These are phyloP conservation scores for Samsoniella hepiali DNA, from an alignment of 2,329 filamentous ascomycete species.

Conservation along the genomic window DNA sequence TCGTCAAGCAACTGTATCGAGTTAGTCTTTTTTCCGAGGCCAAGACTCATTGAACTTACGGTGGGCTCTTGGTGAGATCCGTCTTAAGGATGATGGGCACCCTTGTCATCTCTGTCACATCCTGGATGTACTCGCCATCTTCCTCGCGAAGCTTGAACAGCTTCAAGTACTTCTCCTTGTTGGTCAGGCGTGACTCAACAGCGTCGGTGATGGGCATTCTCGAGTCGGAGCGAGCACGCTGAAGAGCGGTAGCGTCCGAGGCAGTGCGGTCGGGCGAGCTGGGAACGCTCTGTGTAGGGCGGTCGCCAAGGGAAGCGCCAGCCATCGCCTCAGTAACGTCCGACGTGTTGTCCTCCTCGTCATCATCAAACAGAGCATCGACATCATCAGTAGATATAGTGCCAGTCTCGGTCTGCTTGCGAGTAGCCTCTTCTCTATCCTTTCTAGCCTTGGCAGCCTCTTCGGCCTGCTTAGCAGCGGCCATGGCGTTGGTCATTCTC, in stretches of 20 bases:
- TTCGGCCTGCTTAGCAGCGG: constrained; percentile 76
- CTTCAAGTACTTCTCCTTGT: constrained; percentile 95
- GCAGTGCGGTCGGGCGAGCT: constrained; percentile 81
- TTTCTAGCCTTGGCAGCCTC: constrained; percentile 76
- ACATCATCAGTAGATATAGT: constrained; percentile 91
- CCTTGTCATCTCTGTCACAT: constrained; percentile 95
- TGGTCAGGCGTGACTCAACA: constrained; percentile 74
- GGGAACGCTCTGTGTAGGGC: constrained; percentile 91
- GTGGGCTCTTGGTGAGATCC: constrained; percentile 96
- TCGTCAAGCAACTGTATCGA: constrained; percentile 68
- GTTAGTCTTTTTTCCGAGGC: constrained; percentile 15
- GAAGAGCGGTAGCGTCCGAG: constrained; percentile 64
- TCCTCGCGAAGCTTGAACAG: constrained; percentile 88
- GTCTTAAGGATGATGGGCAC: constrained; percentile 98
- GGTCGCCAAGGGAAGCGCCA: constrained; percentile 83
- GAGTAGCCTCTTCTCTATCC: constrained; percentile 85
- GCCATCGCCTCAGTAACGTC: constrained; percentile 89
- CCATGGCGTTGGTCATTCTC: constrained; percentile 70
- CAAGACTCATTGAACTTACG: constrained; percentile 66
- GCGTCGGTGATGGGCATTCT: constrained; percentile 74
- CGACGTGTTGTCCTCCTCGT: constrained; percentile 83
- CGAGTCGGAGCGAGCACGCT: constrained; percentile 91
- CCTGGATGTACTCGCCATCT: constrained; percentile 94
- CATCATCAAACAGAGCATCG: constrained; percentile 84
- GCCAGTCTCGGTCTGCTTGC: constrained; percentile 90